Evolutionary conservation across 257 asterid genomes (phyloP).

Genomic region (Jasminum sambac): DNA sequence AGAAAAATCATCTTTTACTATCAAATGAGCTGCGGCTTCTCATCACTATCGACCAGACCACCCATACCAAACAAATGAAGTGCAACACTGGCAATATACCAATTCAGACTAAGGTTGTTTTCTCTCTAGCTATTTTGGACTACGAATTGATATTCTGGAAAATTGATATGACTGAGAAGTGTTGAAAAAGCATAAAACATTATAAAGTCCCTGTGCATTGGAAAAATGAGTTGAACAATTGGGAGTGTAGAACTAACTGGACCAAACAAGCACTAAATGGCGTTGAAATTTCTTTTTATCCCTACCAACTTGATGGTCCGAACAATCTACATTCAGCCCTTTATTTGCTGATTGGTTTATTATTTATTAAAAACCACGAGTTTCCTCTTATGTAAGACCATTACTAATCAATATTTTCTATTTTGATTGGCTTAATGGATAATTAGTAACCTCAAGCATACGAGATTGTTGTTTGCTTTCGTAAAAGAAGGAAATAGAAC

Average conservation of each 20-base stretch:
- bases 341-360: not conserved
- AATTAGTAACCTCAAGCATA: not conserved
- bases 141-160: too few species aligned
- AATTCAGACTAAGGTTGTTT: not conserved
- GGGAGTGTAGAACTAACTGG: too few species aligned
- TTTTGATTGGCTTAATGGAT: not conserved
- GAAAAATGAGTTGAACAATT: too few species aligned
- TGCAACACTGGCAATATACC: not conserved
- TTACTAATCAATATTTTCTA: not conserved
- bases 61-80: not conserved
- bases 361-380: not conserved
- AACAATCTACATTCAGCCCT: not conserved
- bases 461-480: not conserved
- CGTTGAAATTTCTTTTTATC: not conserved
- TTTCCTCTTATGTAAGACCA: not conserved
- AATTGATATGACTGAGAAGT: too few species aligned
- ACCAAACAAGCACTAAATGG: not conserved
- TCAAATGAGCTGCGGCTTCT: not conserved
- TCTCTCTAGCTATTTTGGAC: too few species aligned
- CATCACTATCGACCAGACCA: not conserved
- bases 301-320: not conserved
- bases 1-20: not conserved
- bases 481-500: not conserved
- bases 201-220: too few species aligned
- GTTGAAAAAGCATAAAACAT: too few species aligned